Conservation (phyloP, 2,329 filamentous ascomycete genomes). For the Diaporthe sp. region DNA sequence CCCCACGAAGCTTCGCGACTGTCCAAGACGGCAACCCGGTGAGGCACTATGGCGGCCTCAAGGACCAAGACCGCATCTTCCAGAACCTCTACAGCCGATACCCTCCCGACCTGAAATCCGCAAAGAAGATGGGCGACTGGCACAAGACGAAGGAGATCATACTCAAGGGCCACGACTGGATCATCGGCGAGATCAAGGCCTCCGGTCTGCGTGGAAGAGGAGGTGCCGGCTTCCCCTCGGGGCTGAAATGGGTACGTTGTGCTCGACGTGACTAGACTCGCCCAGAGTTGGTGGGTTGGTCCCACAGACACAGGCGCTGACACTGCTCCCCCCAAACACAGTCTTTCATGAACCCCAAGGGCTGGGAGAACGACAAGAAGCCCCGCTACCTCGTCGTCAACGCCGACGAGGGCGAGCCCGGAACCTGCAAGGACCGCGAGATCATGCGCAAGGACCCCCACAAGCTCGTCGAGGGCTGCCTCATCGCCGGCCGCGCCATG, state of each 20-base stretch:
- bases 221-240: conserved; percentile 97
- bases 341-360: conserved; percentile 99
- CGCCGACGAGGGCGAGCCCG: conserved; percentile 97
- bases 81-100: conserved; percentile 97
- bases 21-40: conserved; percentile 79
- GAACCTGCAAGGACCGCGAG: conserved; percentile 99
- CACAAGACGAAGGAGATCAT: conserved; percentile 99
- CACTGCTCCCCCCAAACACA: conserved; percentile 49
- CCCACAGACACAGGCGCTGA: conserved; percentile 35
- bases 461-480: conserved; percentile 97
- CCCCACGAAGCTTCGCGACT: conserved; percentile 79
- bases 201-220: conserved; percentile 95
- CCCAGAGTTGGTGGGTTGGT: too few relatives aligned
- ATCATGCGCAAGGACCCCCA: conserved; percentile 99
- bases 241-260: conserved; percentile 92
- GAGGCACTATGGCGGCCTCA: conserved; percentile 84
- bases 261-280: too few relatives aligned
- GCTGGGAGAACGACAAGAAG: conserved; percentile 97
- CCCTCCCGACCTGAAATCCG: conserved; percentile 89
- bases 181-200: conserved; percentile 96
- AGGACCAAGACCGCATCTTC: conserved; percentile 98
- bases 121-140: conserved; percentile 99
- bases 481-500: conserved; percentile 97
- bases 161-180: conserved; percentile 97
- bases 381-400: conserved; percentile 98